phyloP scores from a whole-genome alignment of 495 filamentous ascomycete species.

The Amphirosellinia nigrospora region DNA sequence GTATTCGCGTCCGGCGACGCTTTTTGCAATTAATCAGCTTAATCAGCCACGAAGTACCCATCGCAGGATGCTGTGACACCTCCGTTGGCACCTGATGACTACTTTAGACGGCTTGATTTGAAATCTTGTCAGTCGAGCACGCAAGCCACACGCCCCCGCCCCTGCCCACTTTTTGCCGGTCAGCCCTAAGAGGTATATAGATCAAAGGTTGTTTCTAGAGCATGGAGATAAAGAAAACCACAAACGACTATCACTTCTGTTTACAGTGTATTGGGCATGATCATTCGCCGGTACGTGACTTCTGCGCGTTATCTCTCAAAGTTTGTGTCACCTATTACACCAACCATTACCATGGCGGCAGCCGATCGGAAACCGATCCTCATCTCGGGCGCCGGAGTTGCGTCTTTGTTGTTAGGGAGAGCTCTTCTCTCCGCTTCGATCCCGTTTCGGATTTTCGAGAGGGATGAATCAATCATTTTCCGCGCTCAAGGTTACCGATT shows the following conservation, averaged over 20 bases:
- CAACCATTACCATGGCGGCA: slow-evolving; percentile 8
- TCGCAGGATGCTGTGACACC: not conserved
- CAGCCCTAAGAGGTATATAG: not conserved
- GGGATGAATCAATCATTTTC: slow-evolving; percentile 54
- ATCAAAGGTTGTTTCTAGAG: not conserved
- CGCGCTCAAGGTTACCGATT: slow-evolving; percentile 63
- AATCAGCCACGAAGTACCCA: not conserved
- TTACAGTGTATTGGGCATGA: not conserved
- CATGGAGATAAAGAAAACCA: not conserved
- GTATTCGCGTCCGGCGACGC: not conserved
- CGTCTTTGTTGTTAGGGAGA: slow-evolving; percentile 58
- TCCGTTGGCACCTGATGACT: slow-evolving; percentile 4
- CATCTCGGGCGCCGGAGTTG: slow-evolving; percentile 59
- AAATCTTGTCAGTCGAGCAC: slow-evolving; percentile 9
- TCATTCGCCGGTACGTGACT: not conserved
- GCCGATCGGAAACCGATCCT: slow-evolving; percentile 52
- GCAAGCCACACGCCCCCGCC: not conserved
- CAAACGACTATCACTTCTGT: not conserved
- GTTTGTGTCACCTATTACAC: not conserved
- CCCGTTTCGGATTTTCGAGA: slow-evolving; percentile 60
- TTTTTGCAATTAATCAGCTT: not conserved
- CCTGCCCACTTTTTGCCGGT: not conserved
- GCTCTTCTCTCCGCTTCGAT: slow-evolving; percentile 52
- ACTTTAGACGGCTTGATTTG: not conserved
- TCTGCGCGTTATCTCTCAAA: not conserved